Evolutionary conservation across 148 eudicot species (phyloP).

Genomic region (Diospyros lotus): DNA sequence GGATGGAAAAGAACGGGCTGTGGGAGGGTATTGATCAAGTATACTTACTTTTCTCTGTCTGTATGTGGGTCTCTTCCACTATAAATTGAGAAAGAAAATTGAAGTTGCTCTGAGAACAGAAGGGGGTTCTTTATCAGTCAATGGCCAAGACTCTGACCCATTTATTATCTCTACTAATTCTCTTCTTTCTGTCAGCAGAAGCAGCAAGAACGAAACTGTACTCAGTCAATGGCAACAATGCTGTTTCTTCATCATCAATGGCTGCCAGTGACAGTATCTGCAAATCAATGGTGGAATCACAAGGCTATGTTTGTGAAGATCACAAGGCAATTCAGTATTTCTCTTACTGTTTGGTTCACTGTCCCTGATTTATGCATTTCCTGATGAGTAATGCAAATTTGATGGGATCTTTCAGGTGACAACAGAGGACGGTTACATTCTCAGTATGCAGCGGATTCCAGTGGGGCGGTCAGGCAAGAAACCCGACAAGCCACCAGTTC

Average conservation of each 20-base stretch:
- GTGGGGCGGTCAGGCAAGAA: slow-evolving; percentile 20
- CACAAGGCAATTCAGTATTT: slow-evolving; percentile 20
- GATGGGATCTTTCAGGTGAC: slow-evolving; percentile 22
- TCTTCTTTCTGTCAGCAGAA: slow-evolving; percentile 22
- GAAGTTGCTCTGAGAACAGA: too few relatives aligned
- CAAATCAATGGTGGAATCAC: slow-evolving; percentile 25
- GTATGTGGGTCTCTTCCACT: slow-evolving; percentile 2
- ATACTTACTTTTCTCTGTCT: background rate
- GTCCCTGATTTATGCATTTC: background rate
- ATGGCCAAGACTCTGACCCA: slow-evolving; percentile 14
- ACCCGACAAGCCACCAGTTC: slow-evolving; percentile 32
- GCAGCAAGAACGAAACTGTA: slow-evolving; percentile 29
- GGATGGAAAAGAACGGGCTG: background rate
- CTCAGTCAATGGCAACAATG: background rate
- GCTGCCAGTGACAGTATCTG: slow-evolving; percentile 24
- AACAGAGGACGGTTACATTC: slow-evolving; percentile 45
- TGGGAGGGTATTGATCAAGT: background rate
- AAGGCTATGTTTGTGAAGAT: slow-evolving; percentile 41
- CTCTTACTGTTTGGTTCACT: too few relatives aligned
- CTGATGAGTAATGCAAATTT: background rate
- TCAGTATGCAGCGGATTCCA: slow-evolving; percentile 44
- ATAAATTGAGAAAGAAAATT: background rate
- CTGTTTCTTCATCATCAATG: background rate
- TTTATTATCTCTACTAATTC: slow-evolving; percentile 16
- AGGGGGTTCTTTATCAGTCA: background rate